Conservation (phyloP, 2,329 filamentous ascomycete species). For the Zymoseptoria brevis region DNA sequence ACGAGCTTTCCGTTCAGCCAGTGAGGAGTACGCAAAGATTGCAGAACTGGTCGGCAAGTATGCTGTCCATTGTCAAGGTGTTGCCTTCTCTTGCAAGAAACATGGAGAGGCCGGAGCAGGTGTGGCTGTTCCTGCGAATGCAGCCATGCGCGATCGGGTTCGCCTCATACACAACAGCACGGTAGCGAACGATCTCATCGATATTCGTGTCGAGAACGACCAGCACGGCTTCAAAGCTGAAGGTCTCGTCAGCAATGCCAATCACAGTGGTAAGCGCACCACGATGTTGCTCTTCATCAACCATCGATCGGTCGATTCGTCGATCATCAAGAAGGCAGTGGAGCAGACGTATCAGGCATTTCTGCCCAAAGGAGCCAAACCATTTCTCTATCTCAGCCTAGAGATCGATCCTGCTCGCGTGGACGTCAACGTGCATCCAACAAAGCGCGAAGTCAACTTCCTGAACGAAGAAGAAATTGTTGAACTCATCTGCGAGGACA, state of each 20-base stretch:
- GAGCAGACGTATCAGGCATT: slow-evolving; percentile 86
- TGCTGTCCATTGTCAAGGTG: slow-evolving; percentile 81
- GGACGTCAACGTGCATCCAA: slow-evolving; percentile 96
- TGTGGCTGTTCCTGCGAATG: slow-evolving; percentile 67
- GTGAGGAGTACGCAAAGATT: slow-evolving; percentile 97
- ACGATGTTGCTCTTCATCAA: slow-evolving; percentile 91
- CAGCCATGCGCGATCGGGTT: slow-evolving; percentile 72
- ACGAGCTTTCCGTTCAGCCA: slow-evolving; percentile 79
- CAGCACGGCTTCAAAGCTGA: slow-evolving; percentile 77
- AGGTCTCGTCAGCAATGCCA: slow-evolving; percentile 83
- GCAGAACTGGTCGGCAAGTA: slow-evolving; percentile 91
- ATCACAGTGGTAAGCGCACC: slow-evolving; percentile 87
- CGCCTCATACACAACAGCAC: slow-evolving; percentile 78
- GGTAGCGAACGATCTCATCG: slow-evolving; percentile 81
- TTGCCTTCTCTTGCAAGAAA: slow-evolving; percentile 95
- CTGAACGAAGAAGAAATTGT: slow-evolving; percentile 96
- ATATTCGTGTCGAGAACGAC: slow-evolving; percentile 62
- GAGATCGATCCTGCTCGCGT: slow-evolving; percentile 88
- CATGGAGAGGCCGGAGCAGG: slow-evolving; percentile 78
- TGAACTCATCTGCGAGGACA: slow-evolving; percentile 71
- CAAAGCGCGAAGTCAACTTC: slow-evolving; percentile 94
- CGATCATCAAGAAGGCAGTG: slow-evolving; percentile 75
- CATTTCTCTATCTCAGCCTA: slow-evolving; percentile 85
- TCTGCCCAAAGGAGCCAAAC: slow-evolving; percentile 86
- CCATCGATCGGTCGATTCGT: slow-evolving; percentile 85